phyloP scores from a whole-genome alignment of 2,329 filamentous ascomycete species.

The Trichothecium roseum region DNA sequence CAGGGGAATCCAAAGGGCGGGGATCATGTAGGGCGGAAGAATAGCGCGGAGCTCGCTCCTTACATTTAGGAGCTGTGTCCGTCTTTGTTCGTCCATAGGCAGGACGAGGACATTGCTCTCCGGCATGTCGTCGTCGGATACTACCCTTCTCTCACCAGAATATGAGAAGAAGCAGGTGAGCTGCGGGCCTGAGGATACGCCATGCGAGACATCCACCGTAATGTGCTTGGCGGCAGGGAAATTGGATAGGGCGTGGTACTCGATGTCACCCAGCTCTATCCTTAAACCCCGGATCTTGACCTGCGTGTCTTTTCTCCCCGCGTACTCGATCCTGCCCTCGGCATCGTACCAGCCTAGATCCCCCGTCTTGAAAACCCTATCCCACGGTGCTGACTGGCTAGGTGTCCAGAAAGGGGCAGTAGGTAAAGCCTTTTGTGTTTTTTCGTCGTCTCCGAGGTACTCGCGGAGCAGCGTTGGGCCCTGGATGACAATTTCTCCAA shows the following conservation, averaged over 20 bases:
- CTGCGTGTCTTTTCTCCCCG: constrained; percentile 27
- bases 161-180: neutral
- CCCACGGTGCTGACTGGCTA: constrained; percentile 9
- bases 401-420: constrained; percentile 12
- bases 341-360: constrained; percentile 8
- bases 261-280: constrained; percentile 26
- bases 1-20: constrained; percentile 4
- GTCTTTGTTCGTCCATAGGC: neutral
- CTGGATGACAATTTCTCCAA: constrained; percentile 12
- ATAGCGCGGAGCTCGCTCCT: neutral
- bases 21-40: constrained; percentile 8
- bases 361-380: constrained; percentile 10
- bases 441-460: constrained; percentile 29
- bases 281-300: constrained; percentile 43
- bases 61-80: neutral
- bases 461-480: constrained; percentile 30
- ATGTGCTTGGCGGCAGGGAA: neutral
- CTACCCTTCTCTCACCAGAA: neutral
- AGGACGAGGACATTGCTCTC: neutral
- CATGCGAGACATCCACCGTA: constrained; percentile 4
- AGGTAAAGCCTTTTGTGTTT: constrained; percentile 17
- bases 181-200: neutral
- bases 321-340: constrained; percentile 8
- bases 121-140: neutral
- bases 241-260: constrained; percentile 1